Percentiles rank a stretch among this genome's conserved stretches.
Evolutionary conservation across 495 filamentous ascomycete genomes (phyloP).

Genomic region (Baudoinia panamericana): DNA sequence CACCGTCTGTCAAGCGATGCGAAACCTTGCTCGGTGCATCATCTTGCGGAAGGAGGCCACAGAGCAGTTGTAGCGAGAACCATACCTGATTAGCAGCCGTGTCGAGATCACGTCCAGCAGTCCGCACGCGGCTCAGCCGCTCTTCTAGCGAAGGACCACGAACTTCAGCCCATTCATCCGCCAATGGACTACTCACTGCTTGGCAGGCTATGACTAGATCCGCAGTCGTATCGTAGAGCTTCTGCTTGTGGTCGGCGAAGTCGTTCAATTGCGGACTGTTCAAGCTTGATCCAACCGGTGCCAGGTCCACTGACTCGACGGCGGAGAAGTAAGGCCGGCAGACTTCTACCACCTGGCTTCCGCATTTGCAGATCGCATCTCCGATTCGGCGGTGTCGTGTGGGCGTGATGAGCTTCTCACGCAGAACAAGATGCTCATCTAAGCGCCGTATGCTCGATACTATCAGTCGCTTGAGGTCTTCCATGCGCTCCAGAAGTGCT

Average conservation of each 20-base stretch:
- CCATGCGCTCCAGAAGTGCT: slow-evolving; percentile 65
- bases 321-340: slow-evolving; percentile 78
- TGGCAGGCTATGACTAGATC: slow-evolving; percentile 81
- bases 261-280: slow-evolving; percentile 78
- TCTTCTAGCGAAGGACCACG: slow-evolving; percentile 89
- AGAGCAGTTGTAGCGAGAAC: slow-evolving; percentile 75
- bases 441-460: slow-evolving; percentile 69
- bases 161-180: slow-evolving; percentile 87
- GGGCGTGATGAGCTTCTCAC: slow-evolving; percentile 62
- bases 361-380: slow-evolving; percentile 60
- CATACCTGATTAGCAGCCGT: slow-evolving; percentile 74
- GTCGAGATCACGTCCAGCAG: slow-evolving; percentile 66
- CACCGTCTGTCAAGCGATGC: slow-evolving; percentile 33
- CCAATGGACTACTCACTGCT: slow-evolving; percentile 71
- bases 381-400: slow-evolving; percentile 58
- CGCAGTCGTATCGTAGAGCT: slow-evolving; percentile 79
- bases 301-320: slow-evolving; percentile 79
- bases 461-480: slow-evolving; percentile 69
- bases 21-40: slow-evolving; percentile 29
- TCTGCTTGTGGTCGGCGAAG: slow-evolving; percentile 80
- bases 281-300: slow-evolving; percentile 55
- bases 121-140: slow-evolving; percentile 62
- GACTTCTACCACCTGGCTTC: slow-evolving; percentile 64
- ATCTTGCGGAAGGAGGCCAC: slow-evolving; percentile 55
- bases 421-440: slow-evolving; percentile 65